phyloP scores from a whole-genome alignment of 2,329 filamentous ascomycete genomes.

The Phaeomoniella chlamydospora region DNA sequence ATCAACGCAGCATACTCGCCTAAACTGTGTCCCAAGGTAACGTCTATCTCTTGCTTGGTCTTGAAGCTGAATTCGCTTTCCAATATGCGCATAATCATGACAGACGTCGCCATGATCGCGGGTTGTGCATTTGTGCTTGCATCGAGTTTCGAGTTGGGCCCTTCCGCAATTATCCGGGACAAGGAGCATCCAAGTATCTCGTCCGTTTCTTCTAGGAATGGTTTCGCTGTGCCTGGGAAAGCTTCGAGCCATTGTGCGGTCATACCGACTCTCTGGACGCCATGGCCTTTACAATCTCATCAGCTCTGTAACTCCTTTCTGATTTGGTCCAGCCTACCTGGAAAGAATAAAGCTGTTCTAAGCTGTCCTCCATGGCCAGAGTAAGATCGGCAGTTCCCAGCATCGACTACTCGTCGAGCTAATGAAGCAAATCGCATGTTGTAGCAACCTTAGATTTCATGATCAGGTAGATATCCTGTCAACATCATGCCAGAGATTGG shows the following conservation, averaged over 20 bases:
- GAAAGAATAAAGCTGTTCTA: slow-evolving; percentile 32
- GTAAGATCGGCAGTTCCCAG: too few relatives aligned
- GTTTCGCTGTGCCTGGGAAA: slow-evolving; percentile 63
- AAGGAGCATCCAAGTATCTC: slow-evolving; percentile 58
- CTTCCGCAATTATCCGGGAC: slow-evolving; percentile 62
- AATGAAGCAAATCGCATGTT: too few relatives aligned
- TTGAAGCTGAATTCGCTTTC: slow-evolving; percentile 74
- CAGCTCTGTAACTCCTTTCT: slow-evolving; percentile 27
- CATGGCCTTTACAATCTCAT: slow-evolving; percentile 49
- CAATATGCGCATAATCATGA: slow-evolving; percentile 76
- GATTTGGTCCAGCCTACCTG: slow-evolving; percentile 17
- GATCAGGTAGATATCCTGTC: too few relatives aligned
- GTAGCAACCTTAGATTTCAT: too few relatives aligned
- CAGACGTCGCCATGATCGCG: slow-evolving; percentile 88
- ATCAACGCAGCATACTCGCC: slow-evolving; percentile 89
- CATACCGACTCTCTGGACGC: slow-evolving; percentile 83
- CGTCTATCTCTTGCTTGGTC: slow-evolving; percentile 55
- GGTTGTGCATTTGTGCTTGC: slow-evolving; percentile 81
- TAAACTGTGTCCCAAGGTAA: slow-evolving; percentile 78
- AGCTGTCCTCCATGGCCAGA: too few relatives aligned
- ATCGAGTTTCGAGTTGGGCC: slow-evolving; percentile 63
- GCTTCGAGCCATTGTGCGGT: slow-evolving; percentile 70
- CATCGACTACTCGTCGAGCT: too few relatives aligned
- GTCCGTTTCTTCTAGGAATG: slow-evolving; percentile 79
- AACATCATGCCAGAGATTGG: too few relatives aligned